Evolutionary conservation across 208 protist genomes (phyloP).

Genomic region (Leishmania aethiopica): DNA sequence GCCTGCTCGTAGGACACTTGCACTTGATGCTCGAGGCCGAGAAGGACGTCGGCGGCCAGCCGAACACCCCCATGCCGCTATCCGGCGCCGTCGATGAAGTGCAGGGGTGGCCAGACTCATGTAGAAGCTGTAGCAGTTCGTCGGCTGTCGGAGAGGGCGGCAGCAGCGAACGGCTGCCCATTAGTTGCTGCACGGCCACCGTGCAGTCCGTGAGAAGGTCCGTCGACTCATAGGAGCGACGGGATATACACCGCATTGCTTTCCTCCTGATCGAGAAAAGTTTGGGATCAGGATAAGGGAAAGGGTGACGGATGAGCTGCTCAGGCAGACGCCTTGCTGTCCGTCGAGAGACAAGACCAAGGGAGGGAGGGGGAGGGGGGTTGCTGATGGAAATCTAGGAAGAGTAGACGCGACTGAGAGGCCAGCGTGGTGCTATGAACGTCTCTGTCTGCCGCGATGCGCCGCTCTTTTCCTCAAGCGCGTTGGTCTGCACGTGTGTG

Average conservation of each 20-base stretch:
- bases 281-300: background rate
- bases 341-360: background rate
- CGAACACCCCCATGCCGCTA: background rate
- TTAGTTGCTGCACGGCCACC: conserved; percentile 26
- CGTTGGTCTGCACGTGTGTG: no score
- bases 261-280: background rate
- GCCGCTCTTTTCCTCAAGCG: background rate
- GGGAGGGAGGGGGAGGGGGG: background rate
- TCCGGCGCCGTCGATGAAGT: background rate
- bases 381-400: background rate
- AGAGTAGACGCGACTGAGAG: background rate
- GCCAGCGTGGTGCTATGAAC: background rate
- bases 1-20: conserved; percentile 37
- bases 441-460: background rate
- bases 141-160: conserved; percentile 36
- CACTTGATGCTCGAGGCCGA: conserved; percentile 1
- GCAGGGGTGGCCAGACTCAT: conserved; percentile 11
- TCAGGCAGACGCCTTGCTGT: background rate
- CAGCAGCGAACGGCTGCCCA: conserved; percentile 33
- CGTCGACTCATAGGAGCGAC: background rate
- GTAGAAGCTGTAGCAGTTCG: conserved; percentile 26
- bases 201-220: conserved; percentile 17
- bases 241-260: conserved; percentile 18
- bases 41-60: background rate
- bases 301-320: background rate